phyloP scores from a whole-genome alignment of 2,329 filamentous ascomycete species.

The Penicillium oxalicum region DNA sequence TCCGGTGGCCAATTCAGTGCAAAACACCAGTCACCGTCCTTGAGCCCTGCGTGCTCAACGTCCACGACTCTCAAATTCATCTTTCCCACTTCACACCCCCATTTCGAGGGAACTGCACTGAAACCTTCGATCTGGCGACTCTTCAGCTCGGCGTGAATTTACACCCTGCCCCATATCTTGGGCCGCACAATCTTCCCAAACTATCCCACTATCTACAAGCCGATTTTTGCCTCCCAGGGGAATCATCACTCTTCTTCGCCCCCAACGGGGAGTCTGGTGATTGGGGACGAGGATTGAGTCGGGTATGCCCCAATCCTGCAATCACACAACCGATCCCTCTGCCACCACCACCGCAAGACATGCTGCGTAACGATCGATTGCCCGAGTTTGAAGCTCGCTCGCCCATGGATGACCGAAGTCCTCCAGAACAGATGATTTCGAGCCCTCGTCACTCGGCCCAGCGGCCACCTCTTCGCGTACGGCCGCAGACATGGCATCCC shows the following conservation, averaged over 20 bases:
- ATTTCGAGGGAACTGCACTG: no score
- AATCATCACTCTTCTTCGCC: constrained; percentile 37
- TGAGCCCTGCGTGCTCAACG: no score
- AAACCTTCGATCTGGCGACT: constrained; percentile 30
- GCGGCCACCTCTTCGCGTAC: constrained; percentile 24
- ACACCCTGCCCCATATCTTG: constrained; percentile 28
- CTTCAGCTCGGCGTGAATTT: constrained; percentile 31
- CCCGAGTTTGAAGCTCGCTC: constrained; percentile 22
- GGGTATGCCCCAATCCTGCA: constrained; percentile 34
- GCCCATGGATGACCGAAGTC: constrained; percentile 14
- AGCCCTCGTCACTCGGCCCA: constrained; percentile 14
- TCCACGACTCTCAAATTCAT: no score
- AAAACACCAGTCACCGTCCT: no score
- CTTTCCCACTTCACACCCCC: no score
- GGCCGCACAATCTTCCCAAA: constrained; percentile 27
- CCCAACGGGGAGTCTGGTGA: constrained; percentile 28
- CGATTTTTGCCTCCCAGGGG: constrained; percentile 20
- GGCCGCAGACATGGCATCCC: constrained; percentile 33
- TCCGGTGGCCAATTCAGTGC: no score
- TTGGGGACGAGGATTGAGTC: constrained; percentile 35
- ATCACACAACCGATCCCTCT: constrained; percentile 28
- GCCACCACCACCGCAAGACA: constrained; percentile 39
- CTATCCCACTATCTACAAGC: constrained; percentile 23
- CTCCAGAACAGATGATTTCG: constrained; percentile 19
- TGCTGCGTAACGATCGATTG: constrained; percentile 25